Conservation (phyloP, 805 yeast genomes). For the Peterozyma xylosa region DNA sequence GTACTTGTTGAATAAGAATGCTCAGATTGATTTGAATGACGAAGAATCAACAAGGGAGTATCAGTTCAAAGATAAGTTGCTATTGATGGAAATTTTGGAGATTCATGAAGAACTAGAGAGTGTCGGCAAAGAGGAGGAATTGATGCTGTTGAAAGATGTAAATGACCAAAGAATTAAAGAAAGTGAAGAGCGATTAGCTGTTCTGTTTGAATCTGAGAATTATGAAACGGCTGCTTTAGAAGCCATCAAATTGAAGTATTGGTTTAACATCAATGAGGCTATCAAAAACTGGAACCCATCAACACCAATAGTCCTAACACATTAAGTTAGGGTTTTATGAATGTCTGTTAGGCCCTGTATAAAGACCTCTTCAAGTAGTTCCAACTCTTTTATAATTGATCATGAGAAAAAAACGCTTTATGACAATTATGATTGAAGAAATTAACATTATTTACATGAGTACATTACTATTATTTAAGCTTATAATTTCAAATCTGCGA, state of each 20-base stretch:
- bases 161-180: constrained; percentile 49
- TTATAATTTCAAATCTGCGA: constrained; percentile 7
- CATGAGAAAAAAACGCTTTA: not conserved
- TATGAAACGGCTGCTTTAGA: constrained; percentile 55
- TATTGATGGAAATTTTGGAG: constrained; percentile 73
- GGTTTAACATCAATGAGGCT: constrained; percentile 71
- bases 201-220: constrained; percentile 37
- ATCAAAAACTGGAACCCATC: constrained; percentile 76
- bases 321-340: constrained; percentile 22
- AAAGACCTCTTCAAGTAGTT: not conserved
- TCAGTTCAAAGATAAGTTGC: constrained; percentile 34
- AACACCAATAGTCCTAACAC: constrained; percentile 56
- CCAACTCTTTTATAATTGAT: not conserved
- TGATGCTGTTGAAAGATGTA: constrained; percentile 40
- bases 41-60: constrained; percentile 44
- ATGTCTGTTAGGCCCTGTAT: not conserved
- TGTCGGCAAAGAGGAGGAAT: constrained; percentile 51
- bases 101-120: constrained; percentile 78
- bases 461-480: not conserved
- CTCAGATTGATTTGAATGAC: constrained; percentile 45
- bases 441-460: not conserved
- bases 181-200: constrained; percentile 35
- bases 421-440: not conserved
- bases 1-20: constrained; percentile 36
- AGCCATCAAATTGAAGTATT: constrained; percentile 72